These are phyloP conservation scores for Melampsora larici-populina DNA, from an alignment of 1,284 basidiomycete genomes.

Conservation along the genomic window DNA sequence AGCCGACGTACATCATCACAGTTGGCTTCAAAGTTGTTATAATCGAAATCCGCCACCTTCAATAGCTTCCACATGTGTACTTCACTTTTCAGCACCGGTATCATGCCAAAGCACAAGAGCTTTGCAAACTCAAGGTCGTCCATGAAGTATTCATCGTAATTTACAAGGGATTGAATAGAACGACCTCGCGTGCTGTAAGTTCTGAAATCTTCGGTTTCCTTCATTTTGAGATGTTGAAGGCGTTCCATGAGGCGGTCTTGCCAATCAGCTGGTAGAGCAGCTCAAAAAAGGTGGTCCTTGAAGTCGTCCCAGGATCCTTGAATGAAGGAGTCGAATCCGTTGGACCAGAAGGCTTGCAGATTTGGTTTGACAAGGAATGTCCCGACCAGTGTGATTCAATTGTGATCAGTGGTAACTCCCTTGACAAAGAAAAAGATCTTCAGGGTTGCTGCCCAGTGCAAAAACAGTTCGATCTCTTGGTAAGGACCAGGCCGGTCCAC, in stretches of 20 bases:
- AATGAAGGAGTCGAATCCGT: background rate
- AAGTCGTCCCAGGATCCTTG: background rate
- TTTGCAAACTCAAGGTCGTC: too few species aligned
- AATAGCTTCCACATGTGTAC: too few species aligned
- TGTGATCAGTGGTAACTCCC: background rate
- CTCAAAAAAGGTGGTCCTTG: background rate
- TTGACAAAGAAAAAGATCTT: slow-evolving; percentile 14
- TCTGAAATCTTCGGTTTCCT: background rate
- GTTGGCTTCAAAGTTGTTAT: too few species aligned
- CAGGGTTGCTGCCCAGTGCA: slow-evolving; percentile 10
- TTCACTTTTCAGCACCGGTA: too few species aligned
- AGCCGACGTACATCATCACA: too few species aligned
- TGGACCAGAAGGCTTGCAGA: background rate
- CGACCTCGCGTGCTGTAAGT: background rate
- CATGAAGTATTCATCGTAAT: too few species aligned
- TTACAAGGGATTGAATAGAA: too few species aligned
- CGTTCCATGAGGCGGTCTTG: background rate
- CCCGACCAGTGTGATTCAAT: slow-evolving; percentile 7
- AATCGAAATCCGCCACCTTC: too few species aligned
- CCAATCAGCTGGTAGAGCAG: slow-evolving; percentile 7
- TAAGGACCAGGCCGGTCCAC: too few species aligned
- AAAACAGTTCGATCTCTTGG: slow-evolving; percentile 3
- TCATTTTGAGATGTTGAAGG: background rate
- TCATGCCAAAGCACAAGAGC: too few species aligned
- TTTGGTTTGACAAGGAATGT: slow-evolving; percentile 6